phyloP scores from a whole-genome alignment of 2,329 filamentous ascomycete genomes.

The Epichloe aotearoae region DNA sequence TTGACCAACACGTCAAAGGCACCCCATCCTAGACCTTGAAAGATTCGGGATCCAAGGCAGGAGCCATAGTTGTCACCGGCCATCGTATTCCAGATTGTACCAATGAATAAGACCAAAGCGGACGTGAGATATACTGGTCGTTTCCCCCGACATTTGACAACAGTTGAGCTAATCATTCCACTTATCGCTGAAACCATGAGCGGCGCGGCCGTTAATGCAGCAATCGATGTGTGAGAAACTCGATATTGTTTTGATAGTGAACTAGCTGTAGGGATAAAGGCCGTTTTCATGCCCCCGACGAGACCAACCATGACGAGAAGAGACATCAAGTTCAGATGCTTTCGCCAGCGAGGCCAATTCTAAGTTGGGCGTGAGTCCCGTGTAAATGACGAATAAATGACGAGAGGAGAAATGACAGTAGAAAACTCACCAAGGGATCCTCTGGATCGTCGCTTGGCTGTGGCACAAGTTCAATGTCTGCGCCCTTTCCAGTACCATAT shows the following conservation, averaged over 20 bases:
- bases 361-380: constrained; percentile 11
- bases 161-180: constrained; percentile 28
- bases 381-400: background rate
- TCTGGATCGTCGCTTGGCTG: constrained; percentile 41
- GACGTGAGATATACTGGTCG: constrained; percentile 38
- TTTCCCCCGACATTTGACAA: constrained; percentile 35
- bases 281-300: constrained; percentile 39
- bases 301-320: constrained; percentile 34
- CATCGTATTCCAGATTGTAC: constrained; percentile 36
- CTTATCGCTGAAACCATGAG: constrained; percentile 35
- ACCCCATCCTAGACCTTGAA: constrained; percentile 47
- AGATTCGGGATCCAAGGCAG: constrained; percentile 37
- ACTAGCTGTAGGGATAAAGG: constrained; percentile 34
- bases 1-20: constrained; percentile 41
- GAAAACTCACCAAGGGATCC: constrained; percentile 37
- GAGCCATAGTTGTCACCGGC: constrained; percentile 27
- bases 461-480: constrained; percentile 34
- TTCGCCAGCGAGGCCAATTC: constrained; percentile 45
- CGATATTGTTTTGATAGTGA: constrained; percentile 28
- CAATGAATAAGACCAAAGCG: constrained; percentile 31
- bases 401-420: background rate
- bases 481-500: constrained; percentile 31
- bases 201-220: constrained; percentile 38
- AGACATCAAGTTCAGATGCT: constrained; percentile 32
- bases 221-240: constrained; percentile 33